Base-by-base conservation (phyloP, 2,329 filamentous ascomycete species). In the Aspergillus ibericus region DNA sequence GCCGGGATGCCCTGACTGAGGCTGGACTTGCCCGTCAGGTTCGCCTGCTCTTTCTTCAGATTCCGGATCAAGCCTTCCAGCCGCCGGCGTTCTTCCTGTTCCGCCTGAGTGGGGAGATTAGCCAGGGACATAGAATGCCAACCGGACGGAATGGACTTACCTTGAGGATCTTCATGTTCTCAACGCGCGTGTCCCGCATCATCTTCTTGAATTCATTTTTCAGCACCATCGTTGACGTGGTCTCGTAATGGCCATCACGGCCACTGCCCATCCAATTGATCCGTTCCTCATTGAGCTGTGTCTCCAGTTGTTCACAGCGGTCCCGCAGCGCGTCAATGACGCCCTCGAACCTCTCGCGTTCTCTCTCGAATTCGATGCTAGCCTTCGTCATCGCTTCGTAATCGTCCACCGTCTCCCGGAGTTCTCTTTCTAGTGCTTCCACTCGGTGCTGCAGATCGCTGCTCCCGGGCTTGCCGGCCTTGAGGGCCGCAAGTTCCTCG, bases 131-230 rank as follows among this genome's bases (percentile, higher is more conserved):
- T 27, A 20, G 50, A 25, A 25, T 40, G 40, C 25, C 40, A 48
- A 42, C 29, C 25, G 35, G 29, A 32, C 9, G 12, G 5, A 36
- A 20, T 59, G 53, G 47, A 78, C 85, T 77, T 74, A 90, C 88
- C 78, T 84, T 85, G 57, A 91, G 70, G 59, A 82, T 78, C 75
- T 83, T 88, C 67, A 86, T 77, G 61, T 84, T 87, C 72, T 91
- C 88, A 1, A 82, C 80, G 61, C 88, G 83, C 49, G 86, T 86
- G 68, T 91, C 88, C 63, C 87, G 82, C 88, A 91, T 90, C 88
- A 91, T 91, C 78, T 88, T 90, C 79, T 89, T 90, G 71, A 91
- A 91, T 72, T 91, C 88, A 62, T 87, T 87, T 74, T 87, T 86
- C 68, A 91, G 70, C 40, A 90, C 86, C 75, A 84, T 84, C 22